Conservation (phyloP, 306 rosid species). For the Senna siamea region DNA sequence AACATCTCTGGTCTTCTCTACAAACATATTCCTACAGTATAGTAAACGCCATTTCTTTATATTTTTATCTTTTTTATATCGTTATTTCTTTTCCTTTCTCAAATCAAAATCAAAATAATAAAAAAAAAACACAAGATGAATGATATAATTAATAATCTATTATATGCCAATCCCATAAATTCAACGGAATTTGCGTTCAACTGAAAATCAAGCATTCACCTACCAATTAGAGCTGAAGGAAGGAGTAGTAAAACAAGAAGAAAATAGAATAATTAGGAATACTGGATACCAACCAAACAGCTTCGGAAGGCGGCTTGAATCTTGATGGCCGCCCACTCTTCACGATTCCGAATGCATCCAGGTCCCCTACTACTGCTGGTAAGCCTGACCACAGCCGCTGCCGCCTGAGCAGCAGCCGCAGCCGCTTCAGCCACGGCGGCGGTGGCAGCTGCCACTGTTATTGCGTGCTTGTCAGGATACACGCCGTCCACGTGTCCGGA, state of each 20-base stretch:
- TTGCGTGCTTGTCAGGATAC: constrained; percentile 55
- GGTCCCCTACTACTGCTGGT: constrained; percentile 45
- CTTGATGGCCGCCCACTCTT: constrained; percentile 73
- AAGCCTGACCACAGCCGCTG: constrained; percentile 60
- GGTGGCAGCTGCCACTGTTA: constrained; percentile 56
- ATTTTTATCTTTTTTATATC: not conserved
- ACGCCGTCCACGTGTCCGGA: constrained; percentile 6
- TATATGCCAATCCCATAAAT: constrained; percentile 37
- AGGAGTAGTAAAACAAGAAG: not conserved
- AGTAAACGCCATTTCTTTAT: not conserved
- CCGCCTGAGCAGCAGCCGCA: constrained; percentile 64
- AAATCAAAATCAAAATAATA: not conserved
- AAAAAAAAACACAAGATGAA: no score
- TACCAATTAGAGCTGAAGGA: not conserved
- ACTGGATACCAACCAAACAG: constrained; percentile 66
- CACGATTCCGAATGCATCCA: constrained; percentile 37
- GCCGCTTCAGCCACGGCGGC: constrained; percentile 70
- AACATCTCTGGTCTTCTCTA: not conserved
- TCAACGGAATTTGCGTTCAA: not conserved
- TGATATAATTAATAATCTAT: no score
- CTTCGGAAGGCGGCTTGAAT: constrained; percentile 93
- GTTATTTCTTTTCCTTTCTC: not conserved
- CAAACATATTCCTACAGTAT: not conserved
- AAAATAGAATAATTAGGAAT: not conserved
- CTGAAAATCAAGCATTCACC: not conserved